phyloP scores from a whole-genome alignment of 2,329 filamentous ascomycete species.

The Cytospora chrysosperma region DNA sequence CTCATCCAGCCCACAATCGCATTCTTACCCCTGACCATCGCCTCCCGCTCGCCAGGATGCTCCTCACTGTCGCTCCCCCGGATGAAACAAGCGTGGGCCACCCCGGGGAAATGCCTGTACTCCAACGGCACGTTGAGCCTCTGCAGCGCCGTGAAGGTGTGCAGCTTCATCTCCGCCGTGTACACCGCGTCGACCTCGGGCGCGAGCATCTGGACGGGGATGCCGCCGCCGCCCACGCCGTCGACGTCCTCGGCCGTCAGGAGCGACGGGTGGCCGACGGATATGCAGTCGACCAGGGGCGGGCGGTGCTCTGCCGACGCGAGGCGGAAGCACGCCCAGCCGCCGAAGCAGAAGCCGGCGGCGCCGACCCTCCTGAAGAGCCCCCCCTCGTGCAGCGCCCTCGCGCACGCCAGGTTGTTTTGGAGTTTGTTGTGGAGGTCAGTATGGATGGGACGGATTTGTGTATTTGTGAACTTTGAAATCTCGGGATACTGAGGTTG shows the following conservation, averaged over 20 bases:
- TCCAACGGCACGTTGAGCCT: slow-evolving; percentile 39
- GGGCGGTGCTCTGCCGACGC: slow-evolving; percentile 38
- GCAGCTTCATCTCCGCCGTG: slow-evolving; percentile 43
- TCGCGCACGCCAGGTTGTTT: slow-evolving; percentile 6
- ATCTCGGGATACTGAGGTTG: no score
- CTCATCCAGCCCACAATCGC: slow-evolving; percentile 42
- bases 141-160: slow-evolving; percentile 38
- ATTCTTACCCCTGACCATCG: slow-evolving; percentile 44
- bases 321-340: slow-evolving; percentile 50
- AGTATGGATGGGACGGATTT: no score
- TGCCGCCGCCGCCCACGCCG: slow-evolving; percentile 33
- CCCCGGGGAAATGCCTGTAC: slow-evolving; percentile 47
- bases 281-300: slow-evolving; percentile 45
- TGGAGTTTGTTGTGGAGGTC: no score
- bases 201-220: slow-evolving; percentile 52
- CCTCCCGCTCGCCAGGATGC: slow-evolving; percentile 38
- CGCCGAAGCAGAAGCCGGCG: slow-evolving; percentile 51
- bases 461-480: no score
- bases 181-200: slow-evolving; percentile 46
- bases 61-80: slow-evolving; percentile 36
- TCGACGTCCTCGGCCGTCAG: slow-evolving; percentile 47
- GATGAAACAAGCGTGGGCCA: slow-evolving; percentile 43
- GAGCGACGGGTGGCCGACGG: slow-evolving; percentile 44
- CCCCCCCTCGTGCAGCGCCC: slow-evolving; percentile 35
- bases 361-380: slow-evolving; percentile 38